A percentile compares a stretch with the other conserved stretches of the same genome.
These are phyloP conservation scores for Violaceomyces palustris DNA, from an alignment of 1,284 basidiomycete species.

Conservation along the genomic window DNA sequence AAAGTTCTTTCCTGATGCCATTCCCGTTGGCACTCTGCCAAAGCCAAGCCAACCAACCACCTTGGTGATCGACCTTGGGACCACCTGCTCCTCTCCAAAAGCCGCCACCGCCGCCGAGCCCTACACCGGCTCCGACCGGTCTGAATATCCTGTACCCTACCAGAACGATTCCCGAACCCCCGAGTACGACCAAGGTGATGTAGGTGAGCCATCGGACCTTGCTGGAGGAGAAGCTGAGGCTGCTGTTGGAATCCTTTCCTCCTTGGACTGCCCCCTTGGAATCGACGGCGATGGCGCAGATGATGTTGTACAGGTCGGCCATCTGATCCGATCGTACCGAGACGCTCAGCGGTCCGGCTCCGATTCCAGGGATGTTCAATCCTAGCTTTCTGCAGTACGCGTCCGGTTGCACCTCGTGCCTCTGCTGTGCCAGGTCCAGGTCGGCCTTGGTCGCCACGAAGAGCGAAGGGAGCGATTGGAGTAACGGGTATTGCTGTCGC, in stretches of 20 bases:
- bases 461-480: constrained; percentile 82
- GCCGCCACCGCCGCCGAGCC: no score
- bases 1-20: no score
- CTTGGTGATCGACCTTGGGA: no score
- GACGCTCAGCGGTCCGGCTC: constrained; percentile 44
- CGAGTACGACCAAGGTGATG: constrained; percentile 20
- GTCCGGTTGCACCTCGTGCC: constrained; percentile 97
- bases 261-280: constrained; percentile 42
- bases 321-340: constrained; percentile 71
- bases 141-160: constrained; percentile 22
- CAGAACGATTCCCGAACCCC: constrained; percentile 24
- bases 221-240: constrained; percentile 24
- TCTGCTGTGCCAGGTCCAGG: constrained; percentile 72
- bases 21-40: no score
- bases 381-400: constrained; percentile 63
- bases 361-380: constrained; percentile 40
- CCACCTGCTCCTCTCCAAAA: no score
- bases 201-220: constrained; percentile 28
- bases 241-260: constrained; percentile 22
- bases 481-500: constrained; percentile 80
- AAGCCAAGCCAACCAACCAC: no score
- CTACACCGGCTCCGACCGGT: no score
- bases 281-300: constrained; percentile 67
- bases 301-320: constrained; percentile 82
- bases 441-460: constrained; percentile 99